Base-by-base conservation (phyloP, 306 rosid species). In the Vigna nakashimae region DNA sequence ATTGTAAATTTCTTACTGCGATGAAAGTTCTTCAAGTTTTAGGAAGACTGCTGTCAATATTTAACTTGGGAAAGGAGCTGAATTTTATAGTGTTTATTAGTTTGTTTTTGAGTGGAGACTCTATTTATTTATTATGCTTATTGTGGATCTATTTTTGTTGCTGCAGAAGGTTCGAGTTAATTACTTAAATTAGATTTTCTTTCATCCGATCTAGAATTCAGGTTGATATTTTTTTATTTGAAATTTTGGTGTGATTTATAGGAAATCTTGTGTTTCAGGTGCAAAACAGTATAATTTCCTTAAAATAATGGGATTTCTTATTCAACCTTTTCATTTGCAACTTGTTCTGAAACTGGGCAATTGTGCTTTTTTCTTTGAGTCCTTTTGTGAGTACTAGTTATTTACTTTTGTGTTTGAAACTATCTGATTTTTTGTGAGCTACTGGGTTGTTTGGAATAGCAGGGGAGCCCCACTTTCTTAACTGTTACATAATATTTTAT, bases 151-250 rank as follows among this genome's bases (percentile, higher is more conserved):
- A 28, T 52, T 52, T 48, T 69, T 80, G 16, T 49, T 36, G 6
- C 5, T 22, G 10, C n/a, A 11, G 24, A 48, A 46, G 49, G 16
- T 12, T 36, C 24, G 22, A 3, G 53, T 5, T 65, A 5, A 22
- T 49, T 26, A 22, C 28, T 60, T 62, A 40, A 13, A 16, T 42
- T 51, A 36, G 7, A 36, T 38, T 64, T 64, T 20, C 16, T 62
- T 72, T 45, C 40, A 15, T 77, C 36, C 56, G 83, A 82, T 82
- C 59, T 65, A 20, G 70, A 45, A 68, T 20, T 82, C 32, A 12
- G 4, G 12, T 17, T 70, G 71, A 2, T 58, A 9, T 50, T 66
- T 28, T 42, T 80, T 36, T 48, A 67, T 52, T 77, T 80, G 30
- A 5, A 15, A 36, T 65, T 74, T 70, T 46, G 48, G 64, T 50